These are phyloP conservation scores for Lactifluus subvellereus DNA, from an alignment of 768 basidiomycete genomes.

Conservation along the genomic window DNA sequence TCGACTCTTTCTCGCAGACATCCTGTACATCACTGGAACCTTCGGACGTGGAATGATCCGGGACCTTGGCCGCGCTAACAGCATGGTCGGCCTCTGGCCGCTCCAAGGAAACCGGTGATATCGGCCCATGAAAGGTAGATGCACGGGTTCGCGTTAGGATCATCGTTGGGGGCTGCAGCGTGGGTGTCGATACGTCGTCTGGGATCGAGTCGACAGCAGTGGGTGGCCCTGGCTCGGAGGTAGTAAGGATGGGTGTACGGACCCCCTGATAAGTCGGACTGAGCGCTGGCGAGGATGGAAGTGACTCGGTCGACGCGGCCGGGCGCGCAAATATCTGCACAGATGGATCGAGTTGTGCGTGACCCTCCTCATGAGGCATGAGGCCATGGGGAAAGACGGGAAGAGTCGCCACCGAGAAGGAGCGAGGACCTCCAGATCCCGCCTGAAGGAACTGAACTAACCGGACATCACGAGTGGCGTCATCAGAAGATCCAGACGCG, in stretches of 20 bases:
- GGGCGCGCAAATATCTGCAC: slow-evolving; percentile 75
- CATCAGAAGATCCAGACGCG: slow-evolving; percentile 12
- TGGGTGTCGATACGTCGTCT: slow-evolving; percentile 14
- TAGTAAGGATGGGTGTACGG: not conserved
- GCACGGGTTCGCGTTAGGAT: slow-evolving; percentile 13
- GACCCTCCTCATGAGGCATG: slow-evolving; percentile 33
- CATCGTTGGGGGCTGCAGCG: not conserved
- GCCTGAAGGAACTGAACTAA: not conserved
- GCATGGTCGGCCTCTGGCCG: slow-evolving; percentile 5
- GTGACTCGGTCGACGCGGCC: slow-evolving; percentile 67
- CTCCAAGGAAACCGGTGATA: not conserved
- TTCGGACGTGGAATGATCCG: slow-evolving; percentile 20
- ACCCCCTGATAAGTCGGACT: slow-evolving; percentile 31
- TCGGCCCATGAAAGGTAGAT: slow-evolving; percentile 20
- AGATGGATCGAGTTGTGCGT: slow-evolving; percentile 57
- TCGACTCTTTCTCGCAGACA: slow-evolving; percentile 11
- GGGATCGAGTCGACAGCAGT: not conserved
- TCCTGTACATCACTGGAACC: not conserved
- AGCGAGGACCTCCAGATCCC: slow-evolving; percentile 18
- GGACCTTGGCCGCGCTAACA: slow-evolving; percentile 16
- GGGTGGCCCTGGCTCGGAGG: not conserved
- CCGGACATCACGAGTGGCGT: not conserved
- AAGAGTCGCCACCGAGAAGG: slow-evolving; percentile 33
- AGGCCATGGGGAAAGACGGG: slow-evolving; percentile 28
- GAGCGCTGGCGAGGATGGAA: slow-evolving; percentile 36